phyloP scores from a whole-genome alignment of 139 green algal genomes.

The Astrephomene gubernaculifera region DNA sequence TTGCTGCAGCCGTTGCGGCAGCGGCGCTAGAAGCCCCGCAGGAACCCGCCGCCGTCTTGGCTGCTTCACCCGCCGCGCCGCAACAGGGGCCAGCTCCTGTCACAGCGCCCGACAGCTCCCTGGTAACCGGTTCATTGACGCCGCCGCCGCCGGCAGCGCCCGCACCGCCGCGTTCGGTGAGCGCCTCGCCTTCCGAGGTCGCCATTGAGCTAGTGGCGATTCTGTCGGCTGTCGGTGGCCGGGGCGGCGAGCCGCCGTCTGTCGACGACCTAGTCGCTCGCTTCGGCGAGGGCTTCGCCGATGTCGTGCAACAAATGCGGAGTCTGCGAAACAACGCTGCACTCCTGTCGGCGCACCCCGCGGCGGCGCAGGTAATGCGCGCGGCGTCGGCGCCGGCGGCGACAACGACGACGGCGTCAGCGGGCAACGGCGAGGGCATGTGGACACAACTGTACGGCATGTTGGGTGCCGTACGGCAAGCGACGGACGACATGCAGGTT shows the following conservation, averaged over 20 bases:
- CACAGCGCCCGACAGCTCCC: neutral
- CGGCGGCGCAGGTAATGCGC: neutral
- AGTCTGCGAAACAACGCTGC: neutral
- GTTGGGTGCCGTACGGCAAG: neutral
- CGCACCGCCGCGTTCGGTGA: no score
- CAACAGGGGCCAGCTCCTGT: neutral
- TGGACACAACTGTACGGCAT: slow-evolving; percentile 32
- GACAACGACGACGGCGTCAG: no score
- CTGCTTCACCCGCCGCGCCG: neutral
- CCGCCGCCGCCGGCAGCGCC: neutral
- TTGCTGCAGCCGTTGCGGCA: neutral
- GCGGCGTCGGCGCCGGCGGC: neutral
- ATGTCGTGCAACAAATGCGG: neutral
- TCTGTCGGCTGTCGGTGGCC: slow-evolving; percentile 1
- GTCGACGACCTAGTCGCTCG: neutral
- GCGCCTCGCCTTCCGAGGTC: neutral
- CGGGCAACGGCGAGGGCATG: neutral
- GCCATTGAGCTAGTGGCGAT: slow-evolving; percentile 14
- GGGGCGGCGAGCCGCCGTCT: neutral
- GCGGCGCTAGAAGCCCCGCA: no score
- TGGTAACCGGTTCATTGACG: no score
- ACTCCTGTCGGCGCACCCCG: slow-evolving; percentile 2
- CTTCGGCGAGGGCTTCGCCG: slow-evolving; percentile 1
- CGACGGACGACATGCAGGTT: neutral
- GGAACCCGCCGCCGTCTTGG: no score